Evolutionary conservation across 2,329 filamentous ascomycete species (phyloP).

Genomic region (Aphanocladium album): DNA sequence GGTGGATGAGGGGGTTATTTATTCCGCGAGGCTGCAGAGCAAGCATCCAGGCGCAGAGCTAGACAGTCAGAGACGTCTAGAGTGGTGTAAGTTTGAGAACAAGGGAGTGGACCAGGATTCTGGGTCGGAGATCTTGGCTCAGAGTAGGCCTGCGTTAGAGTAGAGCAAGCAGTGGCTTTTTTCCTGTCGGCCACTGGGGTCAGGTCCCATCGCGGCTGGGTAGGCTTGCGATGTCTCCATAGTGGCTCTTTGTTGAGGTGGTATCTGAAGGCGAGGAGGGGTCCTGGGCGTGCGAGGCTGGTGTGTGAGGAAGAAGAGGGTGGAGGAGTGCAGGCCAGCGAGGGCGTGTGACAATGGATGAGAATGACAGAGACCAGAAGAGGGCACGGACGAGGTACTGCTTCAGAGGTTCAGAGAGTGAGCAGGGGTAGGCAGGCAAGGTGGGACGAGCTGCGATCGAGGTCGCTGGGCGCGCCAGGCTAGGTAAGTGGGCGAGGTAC

Average conservation of each 20-base stretch:
- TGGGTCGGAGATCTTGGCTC: conserved; percentile 16
- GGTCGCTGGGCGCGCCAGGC: neutral
- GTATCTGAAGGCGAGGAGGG: conserved; percentile 8
- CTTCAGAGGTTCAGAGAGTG: neutral
- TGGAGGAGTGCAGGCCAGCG: neutral
- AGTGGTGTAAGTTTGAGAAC: conserved; percentile 11
- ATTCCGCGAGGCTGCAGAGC: conserved; percentile 8
- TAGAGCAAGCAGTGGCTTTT: conserved; percentile 3
- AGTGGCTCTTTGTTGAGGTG: conserved; percentile 10
- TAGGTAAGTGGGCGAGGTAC: neutral
- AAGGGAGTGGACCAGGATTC: conserved; percentile 13
- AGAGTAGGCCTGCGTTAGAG: conserved; percentile 14
- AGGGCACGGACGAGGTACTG: conserved; percentile 5
- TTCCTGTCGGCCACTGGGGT: neutral
- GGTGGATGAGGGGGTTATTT: conserved; percentile 14
- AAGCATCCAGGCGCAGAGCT: conserved; percentile 5
- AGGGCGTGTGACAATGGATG: conserved; percentile 1
- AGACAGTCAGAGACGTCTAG: conserved; percentile 2
- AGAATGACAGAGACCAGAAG: neutral
- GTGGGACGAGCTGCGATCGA: conserved; percentile 12
- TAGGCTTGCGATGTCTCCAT: conserved; percentile 5
- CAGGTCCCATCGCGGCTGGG: conserved; percentile 11
- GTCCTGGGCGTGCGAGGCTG: neutral
- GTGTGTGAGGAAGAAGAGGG: neutral
- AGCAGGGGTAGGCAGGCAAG: neutral